Percentiles rank a stretch among this genome's conserved stretches.
Conservation (phyloP, 2,329 filamentous ascomycete genomes). For the Aspergillus japonicus region DNA sequence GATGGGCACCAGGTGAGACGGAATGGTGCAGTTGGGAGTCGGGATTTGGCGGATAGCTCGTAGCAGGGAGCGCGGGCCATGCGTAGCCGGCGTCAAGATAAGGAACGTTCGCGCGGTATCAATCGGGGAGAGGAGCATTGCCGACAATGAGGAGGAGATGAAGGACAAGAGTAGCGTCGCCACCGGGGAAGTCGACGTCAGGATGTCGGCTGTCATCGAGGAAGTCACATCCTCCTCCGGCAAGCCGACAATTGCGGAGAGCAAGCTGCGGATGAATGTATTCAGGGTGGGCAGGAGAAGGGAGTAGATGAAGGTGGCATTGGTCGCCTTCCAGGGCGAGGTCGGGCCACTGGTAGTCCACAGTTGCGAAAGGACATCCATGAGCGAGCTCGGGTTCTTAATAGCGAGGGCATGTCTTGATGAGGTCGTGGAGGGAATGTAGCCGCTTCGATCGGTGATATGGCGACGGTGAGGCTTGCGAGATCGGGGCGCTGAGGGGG, state of each 20-base stretch:
- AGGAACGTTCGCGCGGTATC: constrained; percentile 86
- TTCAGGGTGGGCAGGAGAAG: constrained; percentile 83
- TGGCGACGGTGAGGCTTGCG: constrained; percentile 36
- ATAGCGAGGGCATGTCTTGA: constrained; percentile 65
- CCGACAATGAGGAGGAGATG: constrained; percentile 66
- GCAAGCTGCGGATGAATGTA: constrained; percentile 84
- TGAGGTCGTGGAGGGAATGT: constrained; percentile 40
- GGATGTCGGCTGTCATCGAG: constrained; percentile 64
- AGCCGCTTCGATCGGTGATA: constrained; percentile 49
- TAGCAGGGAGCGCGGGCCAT: constrained; percentile 73
- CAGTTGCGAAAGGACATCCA: constrained; percentile 81
- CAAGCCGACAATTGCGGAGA: constrained; percentile 87
- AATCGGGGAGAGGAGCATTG: constrained; percentile 78
- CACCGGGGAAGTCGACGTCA: constrained; percentile 79
- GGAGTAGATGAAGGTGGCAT: constrained; percentile 87
- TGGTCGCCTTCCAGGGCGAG: constrained; percentile 92
- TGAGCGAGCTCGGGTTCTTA: constrained; percentile 73
- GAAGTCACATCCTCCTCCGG: constrained; percentile 67
- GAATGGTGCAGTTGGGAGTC: constrained; percentile 66
- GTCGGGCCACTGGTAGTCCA: constrained; percentile 88
- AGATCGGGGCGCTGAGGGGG: constrained; percentile 42
- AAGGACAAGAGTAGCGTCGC: constrained; percentile 73
- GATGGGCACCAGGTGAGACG: constrained; percentile 70
- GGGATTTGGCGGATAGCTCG: constrained; percentile 75
- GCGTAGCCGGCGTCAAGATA: constrained; percentile 77